A percentile compares a stretch with the other conserved stretches of the same genome.
Conservation (phyloP, 768 basidiomycete species). For the Amanita fuliginea region DNA sequence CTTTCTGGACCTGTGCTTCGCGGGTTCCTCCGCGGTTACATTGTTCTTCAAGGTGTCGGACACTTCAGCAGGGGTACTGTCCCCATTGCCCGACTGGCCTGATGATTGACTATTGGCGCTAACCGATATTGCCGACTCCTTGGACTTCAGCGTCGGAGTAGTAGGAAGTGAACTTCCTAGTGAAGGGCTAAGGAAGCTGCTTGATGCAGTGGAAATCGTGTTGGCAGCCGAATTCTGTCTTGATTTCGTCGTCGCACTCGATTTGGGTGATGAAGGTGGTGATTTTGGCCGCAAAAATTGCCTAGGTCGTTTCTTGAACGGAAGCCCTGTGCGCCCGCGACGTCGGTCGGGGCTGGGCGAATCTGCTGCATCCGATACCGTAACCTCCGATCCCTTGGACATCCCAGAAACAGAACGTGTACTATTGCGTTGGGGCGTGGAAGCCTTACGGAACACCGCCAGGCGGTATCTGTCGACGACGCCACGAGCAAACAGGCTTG, state of each 20-base stretch:
- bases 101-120: constrained; percentile 63
- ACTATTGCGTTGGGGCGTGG: constrained; percentile 42
- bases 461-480: constrained; percentile 83
- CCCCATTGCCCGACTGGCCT: constrained; percentile 49
- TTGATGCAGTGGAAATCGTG: constrained; percentile 29
- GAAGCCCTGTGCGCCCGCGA: constrained; percentile 60
- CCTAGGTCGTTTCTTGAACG: constrained; percentile 61
- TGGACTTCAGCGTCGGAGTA: constrained; percentile 69
- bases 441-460: constrained; percentile 78
- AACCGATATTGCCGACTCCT: constrained; percentile 68
- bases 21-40: constrained; percentile 26
- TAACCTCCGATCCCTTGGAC: constrained; percentile 42
- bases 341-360: constrained; percentile 42
- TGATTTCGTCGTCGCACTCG: constrained; percentile 20
- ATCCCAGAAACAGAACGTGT: constrained; percentile 46
- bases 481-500: constrained; percentile 82
- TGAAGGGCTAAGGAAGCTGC: constrained; percentile 52
- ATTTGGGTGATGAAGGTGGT: constrained; percentile 37
- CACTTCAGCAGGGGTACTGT: constrained; percentile 9
- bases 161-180: constrained; percentile 32
- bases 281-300: constrained; percentile 69
- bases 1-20: constrained; percentile 57
- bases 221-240: constrained; percentile 29
- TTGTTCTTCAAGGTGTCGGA: constrained; percentile 1
- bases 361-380: constrained; percentile 25